Conservation (phyloP, 1,284 basidiomycete genomes). For the Vanrija sp. region DNA sequence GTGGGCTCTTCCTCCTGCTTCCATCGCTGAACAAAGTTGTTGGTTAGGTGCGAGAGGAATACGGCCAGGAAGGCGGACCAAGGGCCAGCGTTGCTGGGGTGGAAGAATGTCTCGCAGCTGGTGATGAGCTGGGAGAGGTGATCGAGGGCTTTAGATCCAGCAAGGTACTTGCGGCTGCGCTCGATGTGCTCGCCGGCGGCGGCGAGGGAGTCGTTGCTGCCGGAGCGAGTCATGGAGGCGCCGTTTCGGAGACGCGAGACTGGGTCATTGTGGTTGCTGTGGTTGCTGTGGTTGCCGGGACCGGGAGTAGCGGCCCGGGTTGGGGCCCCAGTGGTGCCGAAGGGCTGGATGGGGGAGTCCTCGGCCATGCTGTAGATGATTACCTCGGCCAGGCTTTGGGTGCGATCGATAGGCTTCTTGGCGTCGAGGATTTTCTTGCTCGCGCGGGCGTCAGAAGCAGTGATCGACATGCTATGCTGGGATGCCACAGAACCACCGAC, state of each 20-base stretch:
- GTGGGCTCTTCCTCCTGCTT: constrained; percentile 73
- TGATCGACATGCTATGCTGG: constrained; percentile 44
- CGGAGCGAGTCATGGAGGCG: constrained; percentile 49
- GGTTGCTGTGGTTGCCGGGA: constrained; percentile 1
- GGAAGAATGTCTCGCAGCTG: constrained; percentile 72
- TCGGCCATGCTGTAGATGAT: constrained; percentile 88
- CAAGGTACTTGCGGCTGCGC: constrained; percentile 58
- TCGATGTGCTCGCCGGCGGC: constrained; percentile 42
- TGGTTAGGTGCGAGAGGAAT: constrained; percentile 74
- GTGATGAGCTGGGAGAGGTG: constrained; percentile 84
- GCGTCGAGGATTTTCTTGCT: constrained; percentile 67
- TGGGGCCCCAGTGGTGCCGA: constrained; percentile 32
- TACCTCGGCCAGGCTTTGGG: constrained; percentile 75
- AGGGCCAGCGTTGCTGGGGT: constrained; percentile 51
- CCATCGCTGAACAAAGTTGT: constrained; percentile 78
- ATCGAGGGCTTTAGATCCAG: constrained; percentile 84
- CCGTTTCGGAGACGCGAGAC: constrained; percentile 32
- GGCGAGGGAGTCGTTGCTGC: constrained; percentile 41
- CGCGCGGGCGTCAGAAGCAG: constrained; percentile 54
- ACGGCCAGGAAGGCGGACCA: constrained; percentile 58
- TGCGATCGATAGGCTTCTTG: constrained; percentile 69
- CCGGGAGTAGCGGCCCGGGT: constrained; percentile 56
- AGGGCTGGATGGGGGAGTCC: constrained; percentile 60
- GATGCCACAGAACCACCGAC: constrained; percentile 40
- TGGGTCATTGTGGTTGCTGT: constrained; percentile 3